Conservation (phyloP, 1,284 basidiomycete genomes). For the Fistulinella cinereoalba region DNA sequence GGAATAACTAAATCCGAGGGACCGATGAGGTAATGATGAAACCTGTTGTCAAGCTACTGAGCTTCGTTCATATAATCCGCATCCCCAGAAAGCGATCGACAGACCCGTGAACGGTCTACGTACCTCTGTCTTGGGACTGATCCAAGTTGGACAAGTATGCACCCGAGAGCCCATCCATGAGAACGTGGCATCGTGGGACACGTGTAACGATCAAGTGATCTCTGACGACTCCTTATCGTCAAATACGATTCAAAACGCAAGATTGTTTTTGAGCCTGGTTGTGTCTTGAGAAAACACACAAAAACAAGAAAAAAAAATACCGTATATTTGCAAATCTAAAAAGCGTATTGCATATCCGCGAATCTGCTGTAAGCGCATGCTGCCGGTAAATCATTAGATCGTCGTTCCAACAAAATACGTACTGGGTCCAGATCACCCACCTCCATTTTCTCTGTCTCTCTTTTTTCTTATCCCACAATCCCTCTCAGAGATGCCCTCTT, state of each 20-base stretch:
- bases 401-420: neutral
- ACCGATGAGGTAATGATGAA: slow-evolving; percentile 22
- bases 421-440: neutral
- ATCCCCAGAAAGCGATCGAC: slow-evolving; percentile 28
- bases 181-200: slow-evolving; percentile 9
- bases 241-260: slow-evolving; percentile 17
- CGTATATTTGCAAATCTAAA: slow-evolving; percentile 22
- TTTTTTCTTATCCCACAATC: neutral
- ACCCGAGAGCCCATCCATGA: neutral
- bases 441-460: neutral
- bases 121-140: slow-evolving; percentile 8
- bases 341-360: slow-evolving; percentile 2
- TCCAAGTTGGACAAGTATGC: slow-evolving; percentile 3
- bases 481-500: slow-evolving; percentile 1
- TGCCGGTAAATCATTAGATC: neutral
- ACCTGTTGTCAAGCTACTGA: slow-evolving; percentile 8
- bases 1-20: slow-evolving; percentile 9
- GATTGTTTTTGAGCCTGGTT: slow-evolving; percentile 4
- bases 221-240: slow-evolving; percentile 27
- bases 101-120: slow-evolving; percentile 5
- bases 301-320: too few species aligned
- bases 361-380: neutral
- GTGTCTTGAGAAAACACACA: neutral
- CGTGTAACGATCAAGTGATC: slow-evolving; percentile 19
- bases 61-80: slow-evolving; percentile 15